Evolutionary conservation across 306 rosid species (phyloP).

Genomic region (cucumber (Cucumis sativus)): DNA sequence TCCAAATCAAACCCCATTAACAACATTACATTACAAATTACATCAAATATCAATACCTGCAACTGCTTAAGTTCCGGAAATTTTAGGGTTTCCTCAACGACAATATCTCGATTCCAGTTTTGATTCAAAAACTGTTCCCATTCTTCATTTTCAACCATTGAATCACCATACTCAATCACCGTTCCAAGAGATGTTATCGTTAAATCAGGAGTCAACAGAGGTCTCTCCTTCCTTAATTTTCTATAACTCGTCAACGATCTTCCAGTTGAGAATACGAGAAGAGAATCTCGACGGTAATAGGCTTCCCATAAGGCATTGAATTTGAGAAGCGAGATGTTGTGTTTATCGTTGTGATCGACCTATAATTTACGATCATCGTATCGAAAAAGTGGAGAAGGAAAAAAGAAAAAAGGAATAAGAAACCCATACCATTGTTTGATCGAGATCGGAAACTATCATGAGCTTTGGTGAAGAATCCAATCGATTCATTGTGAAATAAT

Average conservation of each 20-base stretch:
- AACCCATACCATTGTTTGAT: slow-evolving; percentile 48
- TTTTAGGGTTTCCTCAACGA: slow-evolving; percentile 53
- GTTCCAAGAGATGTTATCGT: slow-evolving; percentile 75
- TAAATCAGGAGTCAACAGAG: slow-evolving; percentile 69
- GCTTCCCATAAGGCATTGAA: slow-evolving; percentile 82
- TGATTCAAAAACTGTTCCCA: slow-evolving; percentile 45
- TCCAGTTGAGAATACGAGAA: slow-evolving; percentile 83
- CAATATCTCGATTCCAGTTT: slow-evolving; percentile 55
- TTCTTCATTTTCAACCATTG: slow-evolving; percentile 37
- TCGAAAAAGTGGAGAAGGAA: neutral
- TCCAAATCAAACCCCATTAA: neutral
- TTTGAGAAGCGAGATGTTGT: slow-evolving; percentile 45
- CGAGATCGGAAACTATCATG: slow-evolving; percentile 84
- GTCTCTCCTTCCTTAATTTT: slow-evolving; percentile 40
- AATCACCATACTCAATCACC: slow-evolving; percentile 56
- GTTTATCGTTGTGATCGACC: slow-evolving; percentile 70
- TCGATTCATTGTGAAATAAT: slow-evolving; percentile 27
- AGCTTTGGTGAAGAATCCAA: slow-evolving; percentile 43
- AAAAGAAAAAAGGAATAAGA: neutral
- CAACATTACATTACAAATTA: too few relatives aligned
- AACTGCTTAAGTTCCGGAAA: slow-evolving; percentile 49
- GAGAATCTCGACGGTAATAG: slow-evolving; percentile 58
- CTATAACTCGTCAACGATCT: slow-evolving; percentile 51
- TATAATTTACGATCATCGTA: slow-evolving; percentile 1
- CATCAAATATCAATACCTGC: slow-evolving; percentile 28